Evolutionary conservation across 202 grass and related monocot species (phyloP).

Genomic region (Carex arenaria): DNA sequence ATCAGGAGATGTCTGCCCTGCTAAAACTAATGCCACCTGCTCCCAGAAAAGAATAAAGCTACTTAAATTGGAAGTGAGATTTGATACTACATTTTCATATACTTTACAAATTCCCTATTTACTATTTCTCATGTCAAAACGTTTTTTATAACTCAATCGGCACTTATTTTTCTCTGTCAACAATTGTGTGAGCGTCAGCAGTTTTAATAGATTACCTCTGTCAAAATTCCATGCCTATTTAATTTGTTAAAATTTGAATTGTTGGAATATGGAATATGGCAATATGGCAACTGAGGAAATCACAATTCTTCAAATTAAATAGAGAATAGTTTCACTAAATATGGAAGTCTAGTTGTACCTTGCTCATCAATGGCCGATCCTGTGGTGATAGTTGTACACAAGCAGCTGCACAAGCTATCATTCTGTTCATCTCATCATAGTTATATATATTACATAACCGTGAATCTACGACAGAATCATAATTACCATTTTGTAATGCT

Average conservation of each 20-base stretch:
- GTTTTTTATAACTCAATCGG: neutral
- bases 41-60: neutral
- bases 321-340: neutral
- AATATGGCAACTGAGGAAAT: too few species aligned
- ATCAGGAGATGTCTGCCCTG: neutral
- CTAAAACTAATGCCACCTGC: conserved; percentile 15
- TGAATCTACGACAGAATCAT: conserved; percentile 71
- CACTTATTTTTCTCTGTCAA: neutral
- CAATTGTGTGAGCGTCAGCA: neutral
- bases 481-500: conserved; percentile 56
- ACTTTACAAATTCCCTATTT: neutral
- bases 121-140: neutral
- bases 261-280: too few species aligned
- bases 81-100: neutral
- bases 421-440: conserved; percentile 62
- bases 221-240: too few species aligned
- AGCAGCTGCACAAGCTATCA: conserved; percentile 76
- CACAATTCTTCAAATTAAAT: neutral
- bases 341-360: conserved; percentile 28
- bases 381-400: conserved; percentile 53
- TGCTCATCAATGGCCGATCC: conserved; percentile 73
- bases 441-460: conserved; percentile 49
- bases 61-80: neutral
- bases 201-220: neutral
- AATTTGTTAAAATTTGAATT: too few species aligned